A percentile compares a stretch with the other conserved stretches of the same genome.
Evolutionary conservation across 148 eudicot species (phyloP).

Genomic region (Chenopodium formosanum): DNA sequence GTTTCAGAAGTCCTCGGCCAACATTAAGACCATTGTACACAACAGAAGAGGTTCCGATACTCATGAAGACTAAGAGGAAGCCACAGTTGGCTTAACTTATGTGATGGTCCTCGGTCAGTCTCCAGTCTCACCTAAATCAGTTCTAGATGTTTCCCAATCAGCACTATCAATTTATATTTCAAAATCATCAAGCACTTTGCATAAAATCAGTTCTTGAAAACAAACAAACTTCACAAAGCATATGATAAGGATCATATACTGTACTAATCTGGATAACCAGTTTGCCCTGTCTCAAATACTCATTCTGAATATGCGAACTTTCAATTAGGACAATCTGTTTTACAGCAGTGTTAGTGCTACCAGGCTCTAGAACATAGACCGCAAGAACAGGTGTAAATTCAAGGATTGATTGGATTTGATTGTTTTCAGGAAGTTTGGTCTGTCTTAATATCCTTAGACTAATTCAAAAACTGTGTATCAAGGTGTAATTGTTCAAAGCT

Average conservation of each 20-base stretch:
- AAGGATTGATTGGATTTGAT: neutral
- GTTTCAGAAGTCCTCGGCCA: no score
- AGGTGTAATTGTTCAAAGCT: neutral
- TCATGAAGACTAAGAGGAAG: neutral
- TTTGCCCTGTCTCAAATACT: no score
- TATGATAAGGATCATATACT: neutral
- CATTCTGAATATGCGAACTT: neutral
- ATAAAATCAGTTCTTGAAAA: neutral
- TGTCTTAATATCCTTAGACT: neutral
- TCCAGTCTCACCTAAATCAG: neutral
- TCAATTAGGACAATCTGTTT: neutral
- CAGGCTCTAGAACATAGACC: neutral
- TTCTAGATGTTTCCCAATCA: neutral
- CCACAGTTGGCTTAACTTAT: neutral
- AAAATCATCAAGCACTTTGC: neutral
- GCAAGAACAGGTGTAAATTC: neutral
- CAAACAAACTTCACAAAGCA: neutral
- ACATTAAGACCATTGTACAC: no score
- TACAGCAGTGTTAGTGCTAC: neutral
- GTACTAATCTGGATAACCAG: neutral
- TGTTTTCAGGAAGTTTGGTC: neutral
- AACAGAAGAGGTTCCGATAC: no score
- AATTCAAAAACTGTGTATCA: neutral
- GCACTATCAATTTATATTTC: neutral
- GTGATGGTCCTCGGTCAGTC: neutral